Conservation (phyloP, 805 yeast genomes). For the Myxozyma sirexii region DNA sequence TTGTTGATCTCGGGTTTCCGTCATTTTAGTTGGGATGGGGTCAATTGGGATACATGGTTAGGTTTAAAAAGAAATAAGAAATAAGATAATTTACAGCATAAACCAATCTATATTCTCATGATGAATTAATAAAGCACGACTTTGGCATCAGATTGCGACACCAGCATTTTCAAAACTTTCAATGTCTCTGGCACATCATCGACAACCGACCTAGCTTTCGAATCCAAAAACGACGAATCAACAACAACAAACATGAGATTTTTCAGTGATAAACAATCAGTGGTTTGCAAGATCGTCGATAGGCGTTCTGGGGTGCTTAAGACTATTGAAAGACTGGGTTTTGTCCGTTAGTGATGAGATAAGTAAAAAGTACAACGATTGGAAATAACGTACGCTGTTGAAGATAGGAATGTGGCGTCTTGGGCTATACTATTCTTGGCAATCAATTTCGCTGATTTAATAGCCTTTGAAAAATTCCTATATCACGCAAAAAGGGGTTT, state of each 20-base stretch:
- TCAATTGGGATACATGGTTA: background rate
- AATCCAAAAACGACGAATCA: conserved; percentile 26
- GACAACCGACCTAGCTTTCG: conserved; percentile 24
- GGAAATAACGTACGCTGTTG: conserved; percentile 5
- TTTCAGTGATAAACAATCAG: conserved; percentile 5
- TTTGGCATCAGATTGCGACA: background rate
- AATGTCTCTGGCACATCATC: conserved; percentile 32
- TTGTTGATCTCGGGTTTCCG: too few species aligned
- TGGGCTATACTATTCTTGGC: conserved; percentile 27
- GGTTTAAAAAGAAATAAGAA: background rate
- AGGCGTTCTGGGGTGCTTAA: conserved; percentile 24
- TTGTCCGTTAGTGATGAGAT: too few species aligned
- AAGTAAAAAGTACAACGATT: too few species aligned
- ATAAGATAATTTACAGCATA: too few species aligned
- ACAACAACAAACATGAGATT: conserved; percentile 19
- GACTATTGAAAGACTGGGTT: conserved; percentile 10
- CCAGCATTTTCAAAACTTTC: conserved; percentile 9
- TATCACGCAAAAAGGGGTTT: background rate
- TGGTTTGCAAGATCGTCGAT: conserved; percentile 1
- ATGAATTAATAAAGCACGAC: conserved; percentile 9
- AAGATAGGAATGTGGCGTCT: conserved; percentile 17
- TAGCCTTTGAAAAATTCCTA: conserved; percentile 15
- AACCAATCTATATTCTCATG: too few species aligned
- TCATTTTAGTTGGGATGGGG: too few species aligned
- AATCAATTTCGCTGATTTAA: conserved; percentile 22